A percentile compares a stretch with the other conserved stretches of the same genome.
These are phyloP conservation scores for Colletotrichum liaoningense DNA, from an alignment of 2,329 filamentous ascomycete genomes.

Conservation along the genomic window DNA sequence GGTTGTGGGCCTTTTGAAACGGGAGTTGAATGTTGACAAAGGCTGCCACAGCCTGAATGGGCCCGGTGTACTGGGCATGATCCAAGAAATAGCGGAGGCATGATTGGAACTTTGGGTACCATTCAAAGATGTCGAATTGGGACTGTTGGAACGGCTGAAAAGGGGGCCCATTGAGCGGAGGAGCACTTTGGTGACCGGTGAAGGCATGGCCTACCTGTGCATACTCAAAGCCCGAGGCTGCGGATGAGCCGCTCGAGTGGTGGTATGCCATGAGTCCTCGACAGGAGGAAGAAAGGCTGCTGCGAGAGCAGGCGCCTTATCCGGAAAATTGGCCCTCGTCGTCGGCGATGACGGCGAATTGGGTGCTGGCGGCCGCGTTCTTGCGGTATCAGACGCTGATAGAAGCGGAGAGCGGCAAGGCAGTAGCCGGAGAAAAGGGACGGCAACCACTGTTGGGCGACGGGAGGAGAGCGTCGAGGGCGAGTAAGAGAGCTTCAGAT, in stretches of 20 bases:
- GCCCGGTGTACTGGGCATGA: constrained; percentile 84
- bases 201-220: constrained; percentile 36
- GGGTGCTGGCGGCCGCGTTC: not conserved
- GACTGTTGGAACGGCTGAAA: constrained; percentile 58
- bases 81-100: constrained; percentile 94
- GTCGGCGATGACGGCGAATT: not conserved
- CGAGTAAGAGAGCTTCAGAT: not conserved
- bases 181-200: constrained; percentile 6
- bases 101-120: constrained; percentile 91
- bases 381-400: not conserved
- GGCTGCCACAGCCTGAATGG: constrained; percentile 88
- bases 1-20: constrained; percentile 73
- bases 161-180: constrained; percentile 28
- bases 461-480: not conserved
- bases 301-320: not conserved
- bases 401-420: not conserved
- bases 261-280: constrained; percentile 33
- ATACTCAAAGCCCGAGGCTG: constrained; percentile 34
- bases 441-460: not conserved
- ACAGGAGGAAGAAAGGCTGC: not conserved
- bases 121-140: constrained; percentile 86
- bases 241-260: constrained; percentile 32
- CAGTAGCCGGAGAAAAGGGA: not conserved
- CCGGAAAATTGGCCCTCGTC: not conserved
- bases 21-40: constrained; percentile 94